Evolutionary conservation across 2,329 filamentous ascomycete genomes (phyloP), one percentile per base, ranked within the genome.

Genomic region (Pyricularia grisea): DNA sequence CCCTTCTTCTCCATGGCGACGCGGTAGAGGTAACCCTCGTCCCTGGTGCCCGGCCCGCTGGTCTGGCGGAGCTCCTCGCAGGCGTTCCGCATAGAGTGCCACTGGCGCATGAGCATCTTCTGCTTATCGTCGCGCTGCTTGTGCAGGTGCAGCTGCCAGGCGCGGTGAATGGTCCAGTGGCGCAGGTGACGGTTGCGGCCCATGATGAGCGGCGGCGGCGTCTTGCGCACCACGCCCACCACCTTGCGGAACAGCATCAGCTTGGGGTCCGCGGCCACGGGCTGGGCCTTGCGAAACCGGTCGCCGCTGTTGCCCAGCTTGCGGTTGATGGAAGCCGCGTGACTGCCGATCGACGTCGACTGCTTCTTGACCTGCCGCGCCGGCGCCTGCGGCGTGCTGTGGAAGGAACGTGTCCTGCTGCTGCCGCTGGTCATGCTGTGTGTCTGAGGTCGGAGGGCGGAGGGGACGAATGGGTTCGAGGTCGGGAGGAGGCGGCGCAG

Each of bases 141-240:
- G 73, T 89, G 86, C 74, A 90, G 88, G 81, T 90, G 91, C 33
- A 98, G 84, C 75, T 92, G 85, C 93, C 94, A 98, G 27, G 94
- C 94, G 74, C 95, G 93, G 84, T 98, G 94, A 79, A 99, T 98
- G 67, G 95, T 98, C 95, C 95, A 99, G 84, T 99, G 95, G 65
- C 95, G 92, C 72, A 99, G 88, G 79, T 89, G 87, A 69, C 95
- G 90, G 79, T 91, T 91, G 74, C 94, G 93, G 60, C 88, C 93
- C 86, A 98, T 94, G 75, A 93, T 91, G 72, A 99, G 87, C 0
- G 95, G 94, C 0, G 86, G 81, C 5, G 85, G 85, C 0, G 76
- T 75, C 42, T 74, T 74, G 55, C 71, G 74, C 25, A 77, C 74
- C 65, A 76, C 72, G 68, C 75, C 74, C 11, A 79, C 71, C 69